Evolutionary conservation across 345 rosid species (phyloP).

Genomic region (Murraya koenigii): DNA sequence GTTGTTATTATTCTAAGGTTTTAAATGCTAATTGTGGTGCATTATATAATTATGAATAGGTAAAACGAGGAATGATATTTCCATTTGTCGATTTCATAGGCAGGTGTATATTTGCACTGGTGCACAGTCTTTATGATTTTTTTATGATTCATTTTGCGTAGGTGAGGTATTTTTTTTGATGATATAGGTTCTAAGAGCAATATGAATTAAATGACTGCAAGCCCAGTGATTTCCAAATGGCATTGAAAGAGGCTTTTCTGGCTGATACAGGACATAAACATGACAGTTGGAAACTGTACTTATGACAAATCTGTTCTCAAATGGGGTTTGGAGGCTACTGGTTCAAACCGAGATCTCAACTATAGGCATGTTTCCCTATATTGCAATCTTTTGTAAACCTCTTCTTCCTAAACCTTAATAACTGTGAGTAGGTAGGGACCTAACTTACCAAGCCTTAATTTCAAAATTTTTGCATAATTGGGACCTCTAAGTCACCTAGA

Average conservation of each 20-base stretch:
- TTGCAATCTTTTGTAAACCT: neutral
- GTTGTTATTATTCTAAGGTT: conserved; percentile 11
- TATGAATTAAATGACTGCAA: conserved; percentile 58
- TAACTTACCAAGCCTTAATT: neutral
- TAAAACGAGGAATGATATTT: conserved; percentile 77
- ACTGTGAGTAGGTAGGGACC: neutral
- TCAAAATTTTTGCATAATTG: neutral
- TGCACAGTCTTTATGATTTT: neutral
- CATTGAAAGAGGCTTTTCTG: conserved; percentile 86
- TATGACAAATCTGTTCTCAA: conserved; percentile 54
- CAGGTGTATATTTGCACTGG: conserved; percentile 41
- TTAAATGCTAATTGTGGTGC: conserved; percentile 22
- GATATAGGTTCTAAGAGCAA: conserved; percentile 73
- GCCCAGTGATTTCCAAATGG: conserved; percentile 60
- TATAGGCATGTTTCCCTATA: conserved; percentile 45
- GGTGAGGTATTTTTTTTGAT: conserved; percentile 8
- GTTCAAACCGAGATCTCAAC: conserved; percentile 72
- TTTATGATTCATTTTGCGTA: conserved; percentile 15
- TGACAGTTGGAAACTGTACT: conserved; percentile 70
- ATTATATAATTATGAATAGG: conserved; percentile 65
- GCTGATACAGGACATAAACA: conserved; percentile 84
- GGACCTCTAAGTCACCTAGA: neutral
- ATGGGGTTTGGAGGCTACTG: conserved; percentile 75
- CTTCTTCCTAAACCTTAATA: neutral
- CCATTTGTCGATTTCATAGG: conserved; percentile 81